Evolutionary conservation across 192 early-diverging fungal species (phyloP), one percentile per base, ranked within the genome.

Genomic region (Coemansia sp.): DNA sequence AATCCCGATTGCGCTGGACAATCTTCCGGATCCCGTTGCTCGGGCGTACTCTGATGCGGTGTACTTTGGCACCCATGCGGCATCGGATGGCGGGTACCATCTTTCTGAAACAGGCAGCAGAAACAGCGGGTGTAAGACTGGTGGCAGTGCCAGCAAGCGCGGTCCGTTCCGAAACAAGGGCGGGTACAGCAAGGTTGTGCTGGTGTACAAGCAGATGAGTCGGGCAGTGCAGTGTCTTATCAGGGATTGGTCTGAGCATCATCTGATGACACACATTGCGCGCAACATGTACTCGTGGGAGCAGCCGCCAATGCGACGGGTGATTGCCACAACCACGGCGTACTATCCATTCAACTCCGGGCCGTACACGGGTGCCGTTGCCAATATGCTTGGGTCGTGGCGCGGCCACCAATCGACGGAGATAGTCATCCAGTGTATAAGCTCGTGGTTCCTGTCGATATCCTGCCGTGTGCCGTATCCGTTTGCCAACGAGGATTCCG

Each of bases 181-280:
- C 32, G 71, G 70, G 12, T 82, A 82, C 49, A 74, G 68, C 65
- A 82, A 82, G 55, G 65, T 82, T 12, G 71, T 76, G 14, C 59
- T 76, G 5, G 79, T 76, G 37, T 82, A 82, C 60, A 67, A 70
- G 65, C 74, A 76, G 16, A 74, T 82, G 1, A 72, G 39, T 41
- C 70, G 71, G n/a, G 79, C 79, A 20, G 20, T 82, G 51, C 79
- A 74, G 65, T 65, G 79, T 49, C 65, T 82, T 49, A 82, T 82
- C 17, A 67, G 79, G 4, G 79, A 82, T 61, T 82, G 79, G 79
- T 70, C 79, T 3, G 79, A 82, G 74, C 79, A 76, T 40, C 79
- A 82, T 19, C 51, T 82, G 43, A 82, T 82, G 79, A 68, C 74
- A n/a, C 79, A 82, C 37, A 64, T 82, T 25, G 74, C 64, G 16